Conservation (phyloP, 1,284 basidiomycete genomes). For the Tremellales sp. region DNA sequence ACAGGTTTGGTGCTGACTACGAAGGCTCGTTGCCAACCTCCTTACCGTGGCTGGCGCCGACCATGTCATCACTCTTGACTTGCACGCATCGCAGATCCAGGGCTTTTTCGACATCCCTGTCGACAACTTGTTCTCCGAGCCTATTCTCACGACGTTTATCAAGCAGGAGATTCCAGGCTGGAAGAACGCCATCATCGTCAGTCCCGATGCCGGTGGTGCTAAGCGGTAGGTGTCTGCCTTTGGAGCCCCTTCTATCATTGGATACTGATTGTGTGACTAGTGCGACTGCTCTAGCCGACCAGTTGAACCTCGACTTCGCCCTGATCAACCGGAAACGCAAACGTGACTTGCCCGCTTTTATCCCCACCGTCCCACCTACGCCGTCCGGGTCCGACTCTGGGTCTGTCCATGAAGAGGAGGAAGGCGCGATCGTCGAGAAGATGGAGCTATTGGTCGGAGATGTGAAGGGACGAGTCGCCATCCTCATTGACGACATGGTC, state of each 20-base stretch:
- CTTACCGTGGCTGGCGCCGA: slow-evolving; percentile 93
- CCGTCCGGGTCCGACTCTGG: slow-evolving; percentile 41
- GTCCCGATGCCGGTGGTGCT: slow-evolving; percentile 95
- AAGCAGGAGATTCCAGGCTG: slow-evolving; percentile 81
- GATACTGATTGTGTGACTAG: slow-evolving; percentile 54
- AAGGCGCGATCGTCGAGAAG: slow-evolving; percentile 50
- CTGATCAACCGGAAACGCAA: slow-evolving; percentile 83
- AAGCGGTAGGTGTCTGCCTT: slow-evolving; percentile 66
- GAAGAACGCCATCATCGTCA: slow-evolving; percentile 88
- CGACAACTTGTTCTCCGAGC: slow-evolving; percentile 90
- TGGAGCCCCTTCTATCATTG: neutral
- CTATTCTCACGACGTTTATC: slow-evolving; percentile 83
- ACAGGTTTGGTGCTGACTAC: neutral
- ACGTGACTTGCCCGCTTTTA: slow-evolving; percentile 53
- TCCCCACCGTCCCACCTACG: slow-evolving; percentile 45
- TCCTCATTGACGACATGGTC: slow-evolving; percentile 97
- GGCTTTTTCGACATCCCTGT: slow-evolving; percentile 99
- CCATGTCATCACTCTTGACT: slow-evolving; percentile 98
- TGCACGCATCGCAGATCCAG: slow-evolving; percentile 97
- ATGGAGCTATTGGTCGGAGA: slow-evolving; percentile 99
- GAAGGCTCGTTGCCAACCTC: slow-evolving; percentile 85
- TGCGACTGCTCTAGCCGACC: slow-evolving; percentile 91
- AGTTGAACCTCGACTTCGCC: slow-evolving; percentile 92
- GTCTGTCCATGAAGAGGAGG: slow-evolving; percentile 44
- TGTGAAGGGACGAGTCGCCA: slow-evolving; percentile 87